Percentiles rank a stretch among this genome's conserved stretches.
Conservation (phyloP, 345 rosid genomes). For the Lumnitzera littorea region DNA sequence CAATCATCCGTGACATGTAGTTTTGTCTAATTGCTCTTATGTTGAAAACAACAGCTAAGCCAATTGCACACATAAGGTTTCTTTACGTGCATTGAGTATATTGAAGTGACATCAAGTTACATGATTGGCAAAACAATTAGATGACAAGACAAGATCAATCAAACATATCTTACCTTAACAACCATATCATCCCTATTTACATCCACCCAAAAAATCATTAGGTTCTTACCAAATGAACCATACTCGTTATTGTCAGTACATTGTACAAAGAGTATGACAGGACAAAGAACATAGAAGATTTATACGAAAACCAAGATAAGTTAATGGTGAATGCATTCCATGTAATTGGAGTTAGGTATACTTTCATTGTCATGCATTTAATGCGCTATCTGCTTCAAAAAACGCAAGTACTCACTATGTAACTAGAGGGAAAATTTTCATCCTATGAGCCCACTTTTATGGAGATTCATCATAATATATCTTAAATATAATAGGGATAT, state of each 20-base stretch:
- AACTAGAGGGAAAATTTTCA: background rate
- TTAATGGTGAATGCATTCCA: too few species aligned
- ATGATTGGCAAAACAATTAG: background rate
- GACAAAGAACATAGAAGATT: background rate
- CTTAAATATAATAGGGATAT: too few species aligned
- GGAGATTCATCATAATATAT: too few species aligned
- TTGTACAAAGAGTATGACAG: conserved; percentile 7
- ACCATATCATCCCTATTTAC: conserved; percentile 8
- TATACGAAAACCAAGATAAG: background rate
- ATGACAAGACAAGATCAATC: background rate
- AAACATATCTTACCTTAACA: conserved; percentile 1
- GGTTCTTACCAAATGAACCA: conserved; percentile 1
- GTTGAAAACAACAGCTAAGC: too few species aligned
- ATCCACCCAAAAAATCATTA: background rate
- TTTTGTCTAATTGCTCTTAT: background rate
- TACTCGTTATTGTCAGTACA: conserved; percentile 10
- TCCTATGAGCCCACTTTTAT: background rate
- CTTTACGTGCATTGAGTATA: background rate
- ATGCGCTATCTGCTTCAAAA: background rate
- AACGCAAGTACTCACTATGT: background rate
- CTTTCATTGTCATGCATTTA: conserved; percentile 1
- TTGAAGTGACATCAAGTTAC: background rate
- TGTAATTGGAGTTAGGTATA: background rate
- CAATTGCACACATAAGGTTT: too few species aligned
- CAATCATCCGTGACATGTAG: too few species aligned